Base-by-base conservation (phyloP, 495 filamentous ascomycete species). In the Aspergillus asperescens region DNA sequence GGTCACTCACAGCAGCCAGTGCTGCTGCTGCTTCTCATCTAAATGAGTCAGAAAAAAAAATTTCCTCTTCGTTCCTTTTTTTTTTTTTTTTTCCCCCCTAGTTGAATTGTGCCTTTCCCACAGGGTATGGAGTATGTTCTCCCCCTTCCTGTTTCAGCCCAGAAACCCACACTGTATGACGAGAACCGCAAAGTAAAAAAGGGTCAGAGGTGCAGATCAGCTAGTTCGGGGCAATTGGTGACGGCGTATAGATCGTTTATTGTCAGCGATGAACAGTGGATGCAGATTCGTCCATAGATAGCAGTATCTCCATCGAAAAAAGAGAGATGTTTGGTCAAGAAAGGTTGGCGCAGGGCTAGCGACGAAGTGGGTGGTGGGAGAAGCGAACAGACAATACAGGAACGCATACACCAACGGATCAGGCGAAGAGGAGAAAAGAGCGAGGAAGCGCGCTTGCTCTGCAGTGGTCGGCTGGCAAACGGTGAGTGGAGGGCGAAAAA, bases 231-330 rank as follows among this genome's bases (percentile, higher is more conserved):
- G 58, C 55, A 57, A 56, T 38, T 40, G 47, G 23, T 50, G 55
- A 57, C 49, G 48, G 58, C 50, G 55, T 59, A 58, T 61, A 60
- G 61, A 61, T 63, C 53, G 55, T 54, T 59, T 55, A 57, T 49
- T 62, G 60, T 64, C 61, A 64, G 42, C 61, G 58, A 60, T 47
- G 61, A 52, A 35, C 35, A 47, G 58, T 57, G 53, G 58, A 56
- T 57, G 52, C 51, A 38, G 35, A 46, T 47, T 55, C 53, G 51
- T 64, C 58, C 48, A 53, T 49, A 50, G 58, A 47, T 52, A 55
- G 61, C 56, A 59, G 48, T 57, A 52, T 59, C 58, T 64, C 61
- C 61, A 64, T 64, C 61, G 58, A 61, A 61, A 50, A 57, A 37
- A 52, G 43, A 53, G 47, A 42, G 24, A 19, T 53, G 52, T 54